Evolutionary conservation across 2,329 filamentous ascomycete species (phyloP).

Genomic region (Hyphodiscus sp.): DNA sequence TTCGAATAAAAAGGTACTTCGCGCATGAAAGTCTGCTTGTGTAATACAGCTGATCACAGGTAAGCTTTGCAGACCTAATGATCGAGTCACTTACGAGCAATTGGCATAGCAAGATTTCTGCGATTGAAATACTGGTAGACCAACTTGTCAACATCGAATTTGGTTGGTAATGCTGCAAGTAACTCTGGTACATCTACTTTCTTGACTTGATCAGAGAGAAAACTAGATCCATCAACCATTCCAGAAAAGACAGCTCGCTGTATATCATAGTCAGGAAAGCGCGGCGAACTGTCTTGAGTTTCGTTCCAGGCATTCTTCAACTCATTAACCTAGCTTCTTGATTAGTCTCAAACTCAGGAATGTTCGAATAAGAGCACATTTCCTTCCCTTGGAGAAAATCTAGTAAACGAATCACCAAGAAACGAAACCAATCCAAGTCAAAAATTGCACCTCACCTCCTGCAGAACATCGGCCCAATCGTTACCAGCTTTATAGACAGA

Average conservation of each 20-base stretch:
- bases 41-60: conserved; percentile 53
- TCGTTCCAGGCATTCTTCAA: conserved; percentile 21
- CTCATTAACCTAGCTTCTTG: conserved; percentile 21
- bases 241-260: neutral
- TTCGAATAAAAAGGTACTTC: conserved; percentile 37
- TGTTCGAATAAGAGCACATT: neutral
- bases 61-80: neutral
- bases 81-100: conserved; percentile 21
- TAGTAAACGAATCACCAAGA: too few relatives aligned
- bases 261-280: conserved; percentile 4
- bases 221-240: conserved; percentile 22
- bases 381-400: too few relatives aligned
- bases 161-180: conserved; percentile 24
- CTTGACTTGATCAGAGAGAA: conserved; percentile 22
- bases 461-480: conserved; percentile 24
- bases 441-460: conserved; percentile 14
- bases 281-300: conserved; percentile 11
- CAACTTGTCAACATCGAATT: conserved; percentile 20
- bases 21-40: conserved; percentile 74
- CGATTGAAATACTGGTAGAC: conserved; percentile 25
- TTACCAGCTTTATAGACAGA: conserved; percentile 20
- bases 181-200: conserved; percentile 25
- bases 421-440: too few relatives aligned
- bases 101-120: conserved; percentile 20
- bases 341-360: neutral